These are phyloP conservation scores for Iris pallida DNA, from an alignment of 116 monocot genomes.

Conservation along the genomic window DNA sequence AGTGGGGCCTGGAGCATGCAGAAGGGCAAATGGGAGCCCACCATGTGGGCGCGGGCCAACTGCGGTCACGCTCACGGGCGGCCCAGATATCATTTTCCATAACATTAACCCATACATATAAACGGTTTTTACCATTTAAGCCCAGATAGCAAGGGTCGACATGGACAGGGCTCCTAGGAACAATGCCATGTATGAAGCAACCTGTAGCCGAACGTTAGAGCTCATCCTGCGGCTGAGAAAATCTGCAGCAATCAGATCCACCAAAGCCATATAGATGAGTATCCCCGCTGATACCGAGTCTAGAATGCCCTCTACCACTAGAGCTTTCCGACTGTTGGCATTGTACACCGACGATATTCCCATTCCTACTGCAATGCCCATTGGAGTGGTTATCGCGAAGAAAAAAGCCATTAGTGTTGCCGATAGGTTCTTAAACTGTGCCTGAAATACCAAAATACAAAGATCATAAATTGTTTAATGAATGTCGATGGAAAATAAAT, in stretches of 20 bases:
- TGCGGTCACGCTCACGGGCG: no score
- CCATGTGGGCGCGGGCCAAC: no score
- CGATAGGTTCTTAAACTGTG: constrained; percentile 19
- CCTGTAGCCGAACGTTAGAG: constrained; percentile 14
- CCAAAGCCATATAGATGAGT: constrained; percentile 46
- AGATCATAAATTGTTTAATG: not conserved
- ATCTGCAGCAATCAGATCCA: constrained; percentile 44
- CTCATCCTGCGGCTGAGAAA: constrained; percentile 26
- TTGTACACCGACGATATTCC: constrained; percentile 21
- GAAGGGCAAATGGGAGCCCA: no score
- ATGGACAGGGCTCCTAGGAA: constrained; percentile 36
- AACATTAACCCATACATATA: no score
- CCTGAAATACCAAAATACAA: constrained; percentile 14
- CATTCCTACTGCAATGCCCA: constrained; percentile 21
- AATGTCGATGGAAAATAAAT: not conserved
- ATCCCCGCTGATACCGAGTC: constrained; percentile 46
- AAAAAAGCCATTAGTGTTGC: constrained; percentile 28
- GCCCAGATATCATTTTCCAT: no score
- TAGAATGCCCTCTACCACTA: constrained; percentile 40
- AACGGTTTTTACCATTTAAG: constrained; percentile 5
- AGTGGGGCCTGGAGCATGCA: no score
- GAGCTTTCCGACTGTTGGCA: constrained; percentile 21
- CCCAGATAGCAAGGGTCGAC: constrained; percentile 45
- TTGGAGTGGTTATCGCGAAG: constrained; percentile 40
- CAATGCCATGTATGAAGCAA: constrained; percentile 18